Evolutionary conservation across 805 yeast genomes (phyloP), one percentile per base, ranked within the genome.

Genomic region (Hanseniaspora thailandica): DNA sequence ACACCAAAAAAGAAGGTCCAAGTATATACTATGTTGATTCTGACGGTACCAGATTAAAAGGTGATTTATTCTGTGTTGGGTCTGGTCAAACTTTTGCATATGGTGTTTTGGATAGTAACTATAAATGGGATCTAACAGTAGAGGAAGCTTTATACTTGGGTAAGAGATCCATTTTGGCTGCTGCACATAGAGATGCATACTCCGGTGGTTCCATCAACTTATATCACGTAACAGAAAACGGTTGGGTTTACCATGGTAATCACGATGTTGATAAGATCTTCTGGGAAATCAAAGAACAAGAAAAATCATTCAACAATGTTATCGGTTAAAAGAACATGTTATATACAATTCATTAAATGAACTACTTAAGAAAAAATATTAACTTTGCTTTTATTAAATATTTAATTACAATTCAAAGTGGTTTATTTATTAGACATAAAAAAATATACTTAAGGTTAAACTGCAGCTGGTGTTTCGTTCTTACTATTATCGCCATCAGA

Each of bases 61-160:
- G 98, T 54, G 96, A 90, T 65, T 61, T 89, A 58, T 93, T 93
- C 70, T 87, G 96, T 74, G 98, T 93, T 31, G 98, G 98, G 45
- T 90, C 97, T 1, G 98, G 98, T 70, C 98, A 93, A 73, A 93
- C 98, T 1, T 93, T 93, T 71, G 98, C 98, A 9, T 93, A 93
- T 65, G 98, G 98, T 76, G 98, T 93, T 22, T 75, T 93, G 59
- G 98, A 93, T 67, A 80, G 95, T 33, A 89, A 86, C 62, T 86
- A 87, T 70, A 78, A 76, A 61, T 88, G 96, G 96, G 97, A 93
- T 64, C 71, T 93, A 57, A 67, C 86, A 1, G 90, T 86, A 3
- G 97, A 93, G 58, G 97, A 93, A 58, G 97, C 97, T 3, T 76
- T 93, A 58, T 85, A 85, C 63, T 75, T 93, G 59, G 98, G 98